Evolutionary conservation across 2,329 filamentous ascomycete species (phyloP), one percentile per base, ranked within the genome.

Genomic region (Fusarium sp.): DNA sequence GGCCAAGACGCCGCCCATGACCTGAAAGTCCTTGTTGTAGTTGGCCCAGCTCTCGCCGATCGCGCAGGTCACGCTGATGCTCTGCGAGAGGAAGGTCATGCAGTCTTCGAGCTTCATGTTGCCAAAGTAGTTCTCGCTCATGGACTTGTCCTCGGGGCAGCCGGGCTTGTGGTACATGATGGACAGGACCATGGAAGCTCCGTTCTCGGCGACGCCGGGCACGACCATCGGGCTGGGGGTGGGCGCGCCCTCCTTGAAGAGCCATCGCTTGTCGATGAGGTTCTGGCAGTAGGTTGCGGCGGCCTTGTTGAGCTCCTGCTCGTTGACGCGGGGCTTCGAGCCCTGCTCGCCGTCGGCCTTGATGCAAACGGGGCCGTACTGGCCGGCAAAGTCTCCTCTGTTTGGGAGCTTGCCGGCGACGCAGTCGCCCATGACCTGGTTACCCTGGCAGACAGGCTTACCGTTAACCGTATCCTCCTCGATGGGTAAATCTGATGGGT

Each of bases 121-220:
- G 35, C 46, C 46, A 49, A 49, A 49, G 36, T 49, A 35, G 36
- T 49, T 49, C 46, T 49, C 46, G 46, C 25, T 49, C 46, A 49
- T 49, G 10, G 46, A 49, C 35, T 49, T 49, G 46, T 49, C 36
- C 36, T 25, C 14, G 32, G 27, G 46, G 36, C 46, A 49, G 35
- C 46, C 25, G 6, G 46, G 17, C 46, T 39, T 49, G 35, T 49
- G 14, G 9, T 49, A 49, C 35, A 39, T 49, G 17, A 49, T 49
- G 9, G 46, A 49, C 14, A 49, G 6, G 17, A 35, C 25, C 36
- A 39, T 39, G 7, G 46, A 39, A 39, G 10, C 46, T 39, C 46
- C 36, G 35, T 49, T 49, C 46, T 39, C 46, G 2, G 46, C 46
- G 17, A 49, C 46, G 25, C 36, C 35, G 9, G 46, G 1, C 25